These are phyloP conservation scores for Mercurialis annua DNA, from an alignment of 345 rosid species.

Conservation along the genomic window DNA sequence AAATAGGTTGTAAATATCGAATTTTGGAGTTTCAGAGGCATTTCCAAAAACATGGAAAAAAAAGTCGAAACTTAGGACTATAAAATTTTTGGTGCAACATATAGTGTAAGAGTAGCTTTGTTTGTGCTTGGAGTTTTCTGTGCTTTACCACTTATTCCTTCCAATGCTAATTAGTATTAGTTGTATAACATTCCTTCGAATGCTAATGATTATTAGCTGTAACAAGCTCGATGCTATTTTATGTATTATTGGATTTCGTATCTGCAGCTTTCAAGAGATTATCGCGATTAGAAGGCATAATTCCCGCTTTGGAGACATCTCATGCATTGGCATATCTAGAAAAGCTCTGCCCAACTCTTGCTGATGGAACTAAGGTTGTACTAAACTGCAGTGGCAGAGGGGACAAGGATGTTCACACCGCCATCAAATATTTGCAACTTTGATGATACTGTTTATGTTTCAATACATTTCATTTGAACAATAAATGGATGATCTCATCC, in stretches of 20 bases:
- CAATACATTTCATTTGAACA: not conserved
- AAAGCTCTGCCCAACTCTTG: conserved; percentile 77
- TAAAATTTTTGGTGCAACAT: not conserved
- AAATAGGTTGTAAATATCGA: too few relatives aligned
- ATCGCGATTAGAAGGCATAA: conserved; percentile 76
- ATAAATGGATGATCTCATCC: conserved; percentile 1
- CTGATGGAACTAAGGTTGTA: conserved; percentile 58
- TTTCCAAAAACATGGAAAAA: too few relatives aligned
- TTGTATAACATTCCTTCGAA: too few relatives aligned
- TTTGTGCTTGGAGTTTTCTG: not conserved
- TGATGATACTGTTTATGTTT: conserved; percentile 11
- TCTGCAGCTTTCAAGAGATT: conserved; percentile 79
- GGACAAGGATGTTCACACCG: conserved; percentile 92
- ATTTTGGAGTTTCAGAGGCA: too few relatives aligned
- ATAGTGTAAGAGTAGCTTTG: not conserved
- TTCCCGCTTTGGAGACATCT: conserved; percentile 91
- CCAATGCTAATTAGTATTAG: not conserved
- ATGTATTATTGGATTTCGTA: not conserved
- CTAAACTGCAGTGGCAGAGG: conserved; percentile 91
- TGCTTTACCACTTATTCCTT: not conserved
- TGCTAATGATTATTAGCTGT: too few relatives aligned
- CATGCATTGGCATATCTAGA: conserved; percentile 80
- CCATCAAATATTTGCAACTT: conserved; percentile 57
- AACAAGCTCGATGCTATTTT: not conserved
- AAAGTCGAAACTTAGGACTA: too few relatives aligned